A percentile compares a stretch with the other conserved stretches of the same genome.
These are phyloP conservation scores for Sclerotinia spermophila DNA, from an alignment of 2,329 filamentous ascomycete genomes.

Conservation along the genomic window DNA sequence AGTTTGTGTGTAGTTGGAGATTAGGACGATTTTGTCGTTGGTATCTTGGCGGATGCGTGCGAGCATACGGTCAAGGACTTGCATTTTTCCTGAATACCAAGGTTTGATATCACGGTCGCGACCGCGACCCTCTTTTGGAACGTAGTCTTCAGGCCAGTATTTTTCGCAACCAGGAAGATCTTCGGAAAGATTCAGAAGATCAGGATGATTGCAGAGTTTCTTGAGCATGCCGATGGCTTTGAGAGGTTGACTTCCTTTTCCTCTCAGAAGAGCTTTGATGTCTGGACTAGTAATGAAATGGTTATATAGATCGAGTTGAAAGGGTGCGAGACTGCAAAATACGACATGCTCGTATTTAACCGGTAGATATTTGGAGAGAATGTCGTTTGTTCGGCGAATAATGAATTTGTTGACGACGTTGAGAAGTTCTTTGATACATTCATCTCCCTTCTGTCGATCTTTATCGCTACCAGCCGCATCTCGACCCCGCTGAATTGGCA, in stretches of 20 bases:
- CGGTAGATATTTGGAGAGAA: conserved; percentile 93
- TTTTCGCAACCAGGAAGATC: conserved; percentile 86
- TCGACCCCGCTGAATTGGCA: conserved; percentile 86
- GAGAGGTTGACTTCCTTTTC: conserved; percentile 91
- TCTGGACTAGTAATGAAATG: conserved; percentile 95
- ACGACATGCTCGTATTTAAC: conserved; percentile 99
- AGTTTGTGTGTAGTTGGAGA: conserved; percentile 97
- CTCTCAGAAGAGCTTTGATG: conserved; percentile 84
- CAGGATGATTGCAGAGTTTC: conserved; percentile 97
- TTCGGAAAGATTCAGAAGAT: conserved; percentile 75
- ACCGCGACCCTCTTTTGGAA: conserved; percentile 81
- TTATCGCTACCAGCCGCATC: conserved; percentile 84
- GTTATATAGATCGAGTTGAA: conserved; percentile 91
- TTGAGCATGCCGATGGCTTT: conserved; percentile 97
- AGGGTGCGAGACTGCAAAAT: conserved; percentile 90
- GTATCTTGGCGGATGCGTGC: conserved; percentile 92
- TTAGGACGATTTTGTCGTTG: conserved; percentile 98
- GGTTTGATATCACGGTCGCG: conserved; percentile 88
- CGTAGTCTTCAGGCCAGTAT: conserved; percentile 79
- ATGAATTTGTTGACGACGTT: conserved; percentile 95
- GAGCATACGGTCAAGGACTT: conserved; percentile 96
- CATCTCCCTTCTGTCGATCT: conserved; percentile 78
- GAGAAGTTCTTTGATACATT: conserved; percentile 76
- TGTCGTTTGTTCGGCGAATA: conserved; percentile 95
- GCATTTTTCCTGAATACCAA: conserved; percentile 98